A percentile compares a stretch with the other conserved stretches of the same genome.
Conservation (phyloP, 768 basidiomycete species). For the Lactifluus piperatus region DNA sequence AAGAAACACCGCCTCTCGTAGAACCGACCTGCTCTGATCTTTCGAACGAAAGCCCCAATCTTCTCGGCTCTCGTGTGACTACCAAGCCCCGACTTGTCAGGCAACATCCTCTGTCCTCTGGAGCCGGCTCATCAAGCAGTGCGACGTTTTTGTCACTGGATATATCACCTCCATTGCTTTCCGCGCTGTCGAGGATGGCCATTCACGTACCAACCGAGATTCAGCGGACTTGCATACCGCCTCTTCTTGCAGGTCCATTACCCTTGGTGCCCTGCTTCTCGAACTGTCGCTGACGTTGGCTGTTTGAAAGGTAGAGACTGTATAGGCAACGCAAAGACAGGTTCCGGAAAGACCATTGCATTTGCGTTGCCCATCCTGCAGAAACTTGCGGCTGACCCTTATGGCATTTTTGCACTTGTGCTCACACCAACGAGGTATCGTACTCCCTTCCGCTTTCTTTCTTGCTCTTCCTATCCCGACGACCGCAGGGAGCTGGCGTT, state of each 20-base stretch:
- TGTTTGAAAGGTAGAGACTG: constrained; percentile 72
- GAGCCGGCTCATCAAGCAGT: constrained; percentile 12
- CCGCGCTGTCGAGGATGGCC: constrained; percentile 71
- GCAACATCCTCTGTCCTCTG: constrained; percentile 8
- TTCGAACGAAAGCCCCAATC: background rate
- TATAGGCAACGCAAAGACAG: constrained; percentile 96
- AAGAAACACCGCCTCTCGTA: background rate
- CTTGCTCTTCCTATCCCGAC: background rate
- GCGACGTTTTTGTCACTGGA: constrained; percentile 49
- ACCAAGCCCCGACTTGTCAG: constrained; percentile 15
- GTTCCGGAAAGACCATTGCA: constrained; percentile 95
- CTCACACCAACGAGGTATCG: constrained; percentile 87
- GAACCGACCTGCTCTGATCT: background rate
- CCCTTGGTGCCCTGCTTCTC: background rate
- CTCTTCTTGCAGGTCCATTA: constrained; percentile 63
- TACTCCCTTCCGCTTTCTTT: background rate
- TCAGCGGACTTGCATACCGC: constrained; percentile 84
- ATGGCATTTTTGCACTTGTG: constrained; percentile 88
- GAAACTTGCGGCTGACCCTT: constrained; percentile 79
- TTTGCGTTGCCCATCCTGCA: constrained; percentile 95
- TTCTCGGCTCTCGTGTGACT: constrained; percentile 22
- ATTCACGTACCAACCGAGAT: constrained; percentile 81
- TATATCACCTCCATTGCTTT: constrained; percentile 49
- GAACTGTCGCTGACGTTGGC: constrained; percentile 17
- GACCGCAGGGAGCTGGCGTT: constrained; percentile 84